Evolutionary conservation across 2,329 filamentous ascomycete species (phyloP).

Genomic region (Alternaria arbusti): DNA sequence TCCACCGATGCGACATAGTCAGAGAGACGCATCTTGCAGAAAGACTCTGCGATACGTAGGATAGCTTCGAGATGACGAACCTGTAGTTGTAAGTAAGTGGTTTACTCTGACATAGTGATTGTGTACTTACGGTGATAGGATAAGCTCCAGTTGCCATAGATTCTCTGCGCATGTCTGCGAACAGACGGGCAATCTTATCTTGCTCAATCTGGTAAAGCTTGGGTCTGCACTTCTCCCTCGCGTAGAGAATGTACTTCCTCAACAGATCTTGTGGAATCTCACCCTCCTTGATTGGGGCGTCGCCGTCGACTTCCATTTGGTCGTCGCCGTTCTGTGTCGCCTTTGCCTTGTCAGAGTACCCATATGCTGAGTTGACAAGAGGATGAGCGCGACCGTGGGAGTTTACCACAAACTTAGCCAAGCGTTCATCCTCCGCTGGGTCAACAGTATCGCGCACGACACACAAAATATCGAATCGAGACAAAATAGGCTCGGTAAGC

Average conservation of each 20-base stretch:
- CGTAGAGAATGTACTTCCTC: slow-evolving; percentile 96
- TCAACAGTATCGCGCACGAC: slow-evolving; percentile 96
- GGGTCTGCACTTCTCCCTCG: slow-evolving; percentile 83
- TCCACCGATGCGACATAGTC: slow-evolving; percentile 91
- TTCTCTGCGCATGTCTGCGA: slow-evolving; percentile 95
- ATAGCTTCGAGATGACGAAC: slow-evolving; percentile 97
- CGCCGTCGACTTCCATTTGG: slow-evolving; percentile 57
- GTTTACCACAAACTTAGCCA: slow-evolving; percentile 93
- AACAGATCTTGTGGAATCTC: slow-evolving; percentile 90
- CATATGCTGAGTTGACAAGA: slow-evolving; percentile 49
- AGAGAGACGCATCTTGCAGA: slow-evolving; percentile 97
- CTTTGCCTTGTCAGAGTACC: slow-evolving; percentile 33
- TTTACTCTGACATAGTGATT: too few species aligned
- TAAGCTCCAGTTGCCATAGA: slow-evolving; percentile 93
- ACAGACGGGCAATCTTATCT: slow-evolving; percentile 92
- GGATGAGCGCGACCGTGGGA: slow-evolving; percentile 93
- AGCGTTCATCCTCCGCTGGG: slow-evolving; percentile 86
- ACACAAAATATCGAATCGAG: slow-evolving; percentile 96
- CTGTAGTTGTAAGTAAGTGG: slow-evolving; percentile 54
- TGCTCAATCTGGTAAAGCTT: slow-evolving; percentile 98
- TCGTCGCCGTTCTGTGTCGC: slow-evolving; percentile 47
- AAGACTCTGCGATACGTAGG: slow-evolving; percentile 91
- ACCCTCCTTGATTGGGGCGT: slow-evolving; percentile 62
- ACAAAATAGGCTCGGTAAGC: slow-evolving; percentile 94
- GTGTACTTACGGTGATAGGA: slow-evolving; percentile 83